Evolutionary conservation across 2,329 filamentous ascomycete genomes (phyloP).

Genomic region (Colletotrichum tamarilloi): DNA sequence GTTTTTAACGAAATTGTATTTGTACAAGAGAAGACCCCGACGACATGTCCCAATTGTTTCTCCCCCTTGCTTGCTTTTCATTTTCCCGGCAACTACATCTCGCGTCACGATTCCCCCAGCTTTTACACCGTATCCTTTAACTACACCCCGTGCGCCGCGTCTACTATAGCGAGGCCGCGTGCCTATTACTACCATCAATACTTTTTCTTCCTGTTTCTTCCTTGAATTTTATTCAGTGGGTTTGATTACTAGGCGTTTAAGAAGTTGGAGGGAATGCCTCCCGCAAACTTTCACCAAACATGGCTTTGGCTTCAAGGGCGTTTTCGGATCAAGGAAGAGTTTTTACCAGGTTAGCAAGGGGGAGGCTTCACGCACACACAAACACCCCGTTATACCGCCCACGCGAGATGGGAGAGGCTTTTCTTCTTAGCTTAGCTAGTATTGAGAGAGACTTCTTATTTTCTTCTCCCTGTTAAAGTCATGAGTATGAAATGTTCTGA

Average conservation of each 20-base stretch:
- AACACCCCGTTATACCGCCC: not conserved
- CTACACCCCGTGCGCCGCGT: slow-evolving; percentile 3
- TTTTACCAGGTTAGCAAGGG: not conserved
- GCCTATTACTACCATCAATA: not conserved
- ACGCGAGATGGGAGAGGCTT: not conserved
- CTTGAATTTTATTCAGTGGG: slow-evolving; percentile 1
- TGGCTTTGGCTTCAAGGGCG: slow-evolving; percentile 12
- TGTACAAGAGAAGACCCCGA: slow-evolving; percentile 11
- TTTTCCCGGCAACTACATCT: not conserved
- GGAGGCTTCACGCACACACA: not conserved
- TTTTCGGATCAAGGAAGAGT: not conserved
- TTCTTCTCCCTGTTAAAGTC: not conserved
- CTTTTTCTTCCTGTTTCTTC: slow-evolving; percentile 5
- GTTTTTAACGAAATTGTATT: slow-evolving; percentile 28
- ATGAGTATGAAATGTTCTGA: not conserved
- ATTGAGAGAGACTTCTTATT: not conserved
- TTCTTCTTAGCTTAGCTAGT: not conserved
- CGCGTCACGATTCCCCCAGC: slow-evolving; percentile 4
- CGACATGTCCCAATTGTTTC: not conserved
- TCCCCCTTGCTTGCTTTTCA: not conserved
- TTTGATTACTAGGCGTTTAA: slow-evolving; percentile 18
- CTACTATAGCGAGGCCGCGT: slow-evolving; percentile 8
- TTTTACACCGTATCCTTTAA: slow-evolving; percentile 19
- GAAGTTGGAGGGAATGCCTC: not conserved
- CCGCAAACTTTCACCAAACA: not conserved